Evolutionary conservation across 352 stramenopile species (phyloP), one percentile per base, ranked within the genome.

Genomic region (Phytophthora melonis): DNA sequence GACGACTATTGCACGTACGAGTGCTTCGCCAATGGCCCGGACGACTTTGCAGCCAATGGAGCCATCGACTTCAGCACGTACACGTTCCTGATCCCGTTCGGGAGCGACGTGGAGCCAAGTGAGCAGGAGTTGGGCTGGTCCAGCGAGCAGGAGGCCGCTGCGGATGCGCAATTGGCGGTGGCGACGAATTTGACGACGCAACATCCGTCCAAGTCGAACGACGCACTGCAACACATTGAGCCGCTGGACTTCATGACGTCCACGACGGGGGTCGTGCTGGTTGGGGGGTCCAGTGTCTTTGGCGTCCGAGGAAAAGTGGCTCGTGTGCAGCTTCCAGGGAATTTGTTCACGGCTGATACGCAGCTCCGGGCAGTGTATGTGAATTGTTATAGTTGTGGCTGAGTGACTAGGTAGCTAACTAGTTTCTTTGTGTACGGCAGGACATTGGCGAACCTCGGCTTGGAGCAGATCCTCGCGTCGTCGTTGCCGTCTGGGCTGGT

Each of bases 11-110:
- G 86, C 64, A 61, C 77, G 2, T 90, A 82, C 66, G 77, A 87
- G 61, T 93, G 86, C 60, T 87, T 91, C 68, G 83, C 74, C 65
- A 89, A 80, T 61, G 77, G 82, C 1, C 63, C 63, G 8, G 59
- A 77, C 36, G 86, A 93, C 68, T 82, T 84, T 52, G 77, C 79
- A 52, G 79, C 72, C 36, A 81, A 82, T 41, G 84, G 77, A n/a
- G 72, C 84, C 25, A 74, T 91, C 25, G 79, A 90, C 19, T 91
- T 83, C 68, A 82, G 59, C n/a, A 54, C 68, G 34, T 90, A 86
- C 59, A 87, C 77, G 14, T 90, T 93, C 58, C 65, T 91, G 19
- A 80, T 93, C 41, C 82, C 84, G 36, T 90, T 91, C 41, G 79
- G 56, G 69, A 71, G 70, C 70, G 50, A 45, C 6, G 66, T 69